Evolutionary conservation across 2,329 filamentous ascomycete species (phyloP).

Genomic region (Calonectria crousiana): DNA sequence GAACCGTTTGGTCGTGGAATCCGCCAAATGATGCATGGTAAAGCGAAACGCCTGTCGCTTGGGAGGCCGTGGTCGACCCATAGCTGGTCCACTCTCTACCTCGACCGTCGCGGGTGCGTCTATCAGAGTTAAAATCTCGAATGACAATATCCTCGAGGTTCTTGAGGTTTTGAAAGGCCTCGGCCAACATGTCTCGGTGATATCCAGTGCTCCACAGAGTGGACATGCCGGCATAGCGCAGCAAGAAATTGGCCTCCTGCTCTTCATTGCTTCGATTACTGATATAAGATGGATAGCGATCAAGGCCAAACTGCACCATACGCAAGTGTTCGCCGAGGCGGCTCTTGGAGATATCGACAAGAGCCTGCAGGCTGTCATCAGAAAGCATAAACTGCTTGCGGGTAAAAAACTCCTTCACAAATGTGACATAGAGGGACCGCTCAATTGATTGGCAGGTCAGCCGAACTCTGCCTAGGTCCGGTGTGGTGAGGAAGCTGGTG

Average conservation of each 20-base stretch:
- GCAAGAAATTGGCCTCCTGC: constrained; percentile 25
- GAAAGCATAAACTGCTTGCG: constrained; percentile 76
- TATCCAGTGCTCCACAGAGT: constrained; percentile 57
- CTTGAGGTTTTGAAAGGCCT: constrained; percentile 66
- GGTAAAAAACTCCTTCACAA: constrained; percentile 73
- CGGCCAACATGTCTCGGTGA: constrained; percentile 65
- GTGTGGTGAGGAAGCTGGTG: constrained; percentile 63
- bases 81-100: constrained; percentile 65
- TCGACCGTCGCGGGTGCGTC: constrained; percentile 62
- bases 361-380: constrained; percentile 65
- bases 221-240: constrained; percentile 38
- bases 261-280: constrained; percentile 26
- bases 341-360: constrained; percentile 65
- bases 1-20: not conserved
- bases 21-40: constrained; percentile 10
- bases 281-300: constrained; percentile 35
- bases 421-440: constrained; percentile 64
- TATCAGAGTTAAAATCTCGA: constrained; percentile 67
- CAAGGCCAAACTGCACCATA: constrained; percentile 49
- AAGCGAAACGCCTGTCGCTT: constrained; percentile 48
- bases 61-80: constrained; percentile 56
- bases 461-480: constrained; percentile 67
- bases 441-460: constrained; percentile 68
- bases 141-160: constrained; percentile 69
- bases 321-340: constrained; percentile 54